phyloP scores from a whole-genome alignment of 1,284 basidiomycete species.

The Schizophyllum amplum region DNA sequence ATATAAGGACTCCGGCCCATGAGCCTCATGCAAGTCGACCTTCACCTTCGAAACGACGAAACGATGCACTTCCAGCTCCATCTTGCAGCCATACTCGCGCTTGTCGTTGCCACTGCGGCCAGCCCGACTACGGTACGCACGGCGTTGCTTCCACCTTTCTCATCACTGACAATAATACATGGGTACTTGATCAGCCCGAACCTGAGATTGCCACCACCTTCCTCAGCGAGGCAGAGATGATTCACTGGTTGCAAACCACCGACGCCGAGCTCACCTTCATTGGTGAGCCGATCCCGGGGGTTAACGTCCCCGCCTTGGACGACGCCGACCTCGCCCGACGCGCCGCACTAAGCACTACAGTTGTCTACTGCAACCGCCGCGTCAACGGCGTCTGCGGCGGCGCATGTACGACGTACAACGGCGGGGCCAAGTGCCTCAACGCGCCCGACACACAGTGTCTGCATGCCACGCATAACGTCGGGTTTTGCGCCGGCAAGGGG shows the following conservation, averaged over 20 bases:
- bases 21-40: no score
- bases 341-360: constrained; percentile 12
- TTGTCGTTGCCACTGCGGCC: no score
- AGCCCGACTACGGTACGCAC: no score
- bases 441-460: constrained; percentile 20
- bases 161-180: no score
- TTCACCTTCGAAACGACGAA: no score
- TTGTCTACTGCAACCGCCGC: constrained; percentile 16
- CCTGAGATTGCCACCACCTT: neutral
- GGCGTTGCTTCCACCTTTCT: no score
- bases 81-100: no score
- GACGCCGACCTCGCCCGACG: neutral
- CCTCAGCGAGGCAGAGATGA: constrained; percentile 8
- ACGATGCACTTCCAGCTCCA: no score
- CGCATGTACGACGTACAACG: constrained; percentile 18
- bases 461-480: constrained; percentile 18
- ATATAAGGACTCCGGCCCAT: no score
- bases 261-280: constrained; percentile 19
- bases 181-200: neutral
- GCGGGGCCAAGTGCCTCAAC: constrained; percentile 14
- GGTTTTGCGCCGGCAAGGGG: constrained; percentile 15
- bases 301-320: neutral
- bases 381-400: constrained; percentile 16
- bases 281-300: constrained; percentile 12
- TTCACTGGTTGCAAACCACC: constrained; percentile 17